Conservation (phyloP, 192 early-diverging fungal species). For the Dissophora globulifera region DNA sequence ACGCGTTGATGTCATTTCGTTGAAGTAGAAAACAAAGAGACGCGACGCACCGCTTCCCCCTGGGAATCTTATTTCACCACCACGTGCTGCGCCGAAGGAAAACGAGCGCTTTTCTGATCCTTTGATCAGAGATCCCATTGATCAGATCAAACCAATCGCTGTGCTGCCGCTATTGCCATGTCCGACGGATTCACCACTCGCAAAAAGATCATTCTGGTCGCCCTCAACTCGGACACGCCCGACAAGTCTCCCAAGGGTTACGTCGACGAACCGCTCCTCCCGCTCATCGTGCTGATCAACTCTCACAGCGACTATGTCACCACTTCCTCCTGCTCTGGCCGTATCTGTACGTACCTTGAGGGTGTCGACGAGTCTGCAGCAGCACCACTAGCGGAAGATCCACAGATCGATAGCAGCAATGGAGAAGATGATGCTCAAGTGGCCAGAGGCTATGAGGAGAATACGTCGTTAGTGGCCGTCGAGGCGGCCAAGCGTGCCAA, state of each 20-base stretch:
- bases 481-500: conserved; percentile 43
- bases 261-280: conserved; percentile 62
- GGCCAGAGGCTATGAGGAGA: conserved; percentile 28
- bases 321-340: conserved; percentile 64
- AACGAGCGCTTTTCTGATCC: too few relatives aligned
- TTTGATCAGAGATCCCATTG: too few relatives aligned
- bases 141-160: too few relatives aligned
- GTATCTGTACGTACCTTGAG: conserved; percentile 61
- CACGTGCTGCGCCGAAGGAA: too few relatives aligned
- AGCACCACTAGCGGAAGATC: neutral
- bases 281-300: conserved; percentile 61
- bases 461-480: conserved; percentile 29
- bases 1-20: too few relatives aligned
- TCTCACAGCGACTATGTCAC: conserved; percentile 64
- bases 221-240: conserved; percentile 46
- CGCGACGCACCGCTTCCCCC: too few relatives aligned
- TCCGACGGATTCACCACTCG: conserved; percentile 45
- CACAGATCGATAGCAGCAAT: neutral
- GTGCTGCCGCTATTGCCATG: neutral
- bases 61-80: too few relatives aligned
- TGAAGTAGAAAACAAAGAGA: too few relatives aligned
- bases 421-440: conserved; percentile 19
- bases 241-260: conserved; percentile 68
- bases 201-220: conserved; percentile 53
- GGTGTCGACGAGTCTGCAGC: conserved; percentile 35